Base-by-base conservation (phyloP, 1,284 basidiomycete species). In the Puccinia coronata region DNA sequence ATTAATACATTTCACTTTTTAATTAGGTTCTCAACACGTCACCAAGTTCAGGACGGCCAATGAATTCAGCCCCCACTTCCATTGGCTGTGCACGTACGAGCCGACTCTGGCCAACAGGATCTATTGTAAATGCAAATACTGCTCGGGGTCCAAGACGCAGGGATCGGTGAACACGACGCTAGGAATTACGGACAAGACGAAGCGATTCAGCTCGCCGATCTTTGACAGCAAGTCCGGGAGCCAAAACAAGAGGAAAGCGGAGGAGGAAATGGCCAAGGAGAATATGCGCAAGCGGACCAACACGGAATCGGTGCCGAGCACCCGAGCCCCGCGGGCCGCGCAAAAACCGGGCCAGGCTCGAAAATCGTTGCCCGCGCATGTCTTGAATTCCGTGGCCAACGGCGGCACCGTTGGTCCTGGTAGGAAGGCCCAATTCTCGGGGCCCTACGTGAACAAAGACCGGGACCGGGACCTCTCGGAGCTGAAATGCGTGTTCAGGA, bases 51-150 rank as follows among this genome's bases (percentile, higher is more conserved):
- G 93, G 61, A 93, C 92, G 6, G 88, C 90, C 14, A 91, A 91
- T 77, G 93, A 94, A 84, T 92, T 94, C 84, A 89, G 91, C 63
- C 92, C 92, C 3, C 93, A 94, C 84, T 91, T 92, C 1, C 87
- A 90, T 82, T 94, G 93, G 93, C 88, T 94, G 1, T 88, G 91
- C 85, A 87, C 87, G 4, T 90, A 92, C 82, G 85, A 36, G 49
- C 47, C 49, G 11, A 87, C 0, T 88, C 87, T 1, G 84, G 41
- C 88, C 82, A 86, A 89, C 83, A 86, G 87, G 31, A 83, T 85
- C 0, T 89, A 89, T 51, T 94, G 93, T 84, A 86, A 87, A 36
- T 94, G 93, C 88, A 93, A 93, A 85, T 94, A 94, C 85, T 94
- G 92, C 85, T 87, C 89, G 55, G 91, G 90, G 83, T 76, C 78